phyloP scores from a whole-genome alignment of 352 stramenopile genomes.

The Pythium dissotocum region DNA sequence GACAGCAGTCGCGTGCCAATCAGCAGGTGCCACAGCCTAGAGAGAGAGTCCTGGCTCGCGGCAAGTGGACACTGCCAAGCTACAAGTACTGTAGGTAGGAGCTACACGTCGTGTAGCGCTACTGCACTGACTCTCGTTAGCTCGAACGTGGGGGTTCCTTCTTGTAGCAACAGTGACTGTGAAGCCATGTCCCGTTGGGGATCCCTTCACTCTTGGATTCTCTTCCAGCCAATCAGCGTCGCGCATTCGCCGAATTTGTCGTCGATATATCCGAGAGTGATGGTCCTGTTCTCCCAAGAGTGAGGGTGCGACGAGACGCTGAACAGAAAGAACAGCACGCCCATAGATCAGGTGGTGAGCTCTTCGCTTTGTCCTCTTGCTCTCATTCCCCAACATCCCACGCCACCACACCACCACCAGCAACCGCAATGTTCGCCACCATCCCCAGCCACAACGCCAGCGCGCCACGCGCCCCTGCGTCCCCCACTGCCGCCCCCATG shows the following conservation, averaged over 20 bases:
- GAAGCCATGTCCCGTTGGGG: neutral
- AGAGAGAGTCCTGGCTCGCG: too few species aligned
- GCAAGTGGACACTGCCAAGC: too few species aligned
- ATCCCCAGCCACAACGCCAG: slow-evolving; percentile 19
- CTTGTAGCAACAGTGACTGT: neutral
- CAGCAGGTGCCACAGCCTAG: too few species aligned
- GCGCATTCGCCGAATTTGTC: slow-evolving; percentile 9
- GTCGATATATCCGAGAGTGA: slow-evolving; percentile 5
- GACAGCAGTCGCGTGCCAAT: too few species aligned
- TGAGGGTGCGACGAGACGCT: slow-evolving; percentile 14
- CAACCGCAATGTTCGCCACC: slow-evolving; percentile 26
- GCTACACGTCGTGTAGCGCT: too few species aligned
- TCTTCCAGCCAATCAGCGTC: slow-evolving; percentile 18
- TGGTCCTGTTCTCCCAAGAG: slow-evolving; percentile 20
- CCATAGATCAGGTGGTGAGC: neutral
- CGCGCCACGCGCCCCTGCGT: neutral
- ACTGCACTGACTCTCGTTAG: too few species aligned
- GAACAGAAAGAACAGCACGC: slow-evolving; percentile 3
- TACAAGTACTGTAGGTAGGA: too few species aligned
- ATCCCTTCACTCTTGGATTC: neutral
- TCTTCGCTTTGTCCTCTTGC: neutral
- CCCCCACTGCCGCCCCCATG: slow-evolving; percentile 4
- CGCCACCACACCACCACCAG: neutral
- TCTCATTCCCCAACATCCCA: slow-evolving; percentile 17
- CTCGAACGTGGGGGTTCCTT: too few species aligned